These are phyloP conservation scores for Cymbopogon flexuosus DNA, from an alignment of 202 grass and related monocot species.

Conservation along the genomic window DNA sequence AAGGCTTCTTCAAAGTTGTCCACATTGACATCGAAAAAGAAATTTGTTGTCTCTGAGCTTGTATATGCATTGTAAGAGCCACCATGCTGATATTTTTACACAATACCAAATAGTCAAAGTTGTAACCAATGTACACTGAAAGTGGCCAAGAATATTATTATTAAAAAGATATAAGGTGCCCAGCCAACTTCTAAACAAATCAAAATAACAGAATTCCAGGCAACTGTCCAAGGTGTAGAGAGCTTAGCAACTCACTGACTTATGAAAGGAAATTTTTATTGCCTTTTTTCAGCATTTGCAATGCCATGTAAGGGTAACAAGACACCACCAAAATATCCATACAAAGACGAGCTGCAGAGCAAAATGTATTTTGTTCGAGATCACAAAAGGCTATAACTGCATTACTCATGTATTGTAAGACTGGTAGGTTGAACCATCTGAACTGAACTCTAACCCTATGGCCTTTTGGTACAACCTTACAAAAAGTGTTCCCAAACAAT, in stretches of 20 bases:
- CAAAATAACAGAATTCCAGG: neutral
- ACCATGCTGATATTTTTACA: conserved; percentile 65
- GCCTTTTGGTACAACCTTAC: neutral
- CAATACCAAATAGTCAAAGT: conserved; percentile 20
- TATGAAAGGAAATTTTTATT: neutral
- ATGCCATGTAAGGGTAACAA: neutral
- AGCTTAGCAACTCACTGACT: neutral
- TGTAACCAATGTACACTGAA: conserved; percentile 13
- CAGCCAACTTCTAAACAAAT: conserved; percentile 7
- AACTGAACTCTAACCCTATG: neutral
- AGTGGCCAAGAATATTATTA: neutral
- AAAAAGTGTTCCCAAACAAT: neutral
- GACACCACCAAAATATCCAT: neutral
- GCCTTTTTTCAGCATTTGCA: neutral
- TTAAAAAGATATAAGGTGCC: neutral
- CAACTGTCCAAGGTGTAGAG: neutral
- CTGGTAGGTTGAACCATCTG: neutral
- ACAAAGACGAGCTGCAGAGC: neutral
- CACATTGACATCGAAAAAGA: conserved; percentile 83
- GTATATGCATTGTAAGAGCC: conserved; percentile 78
- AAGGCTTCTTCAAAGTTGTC: conserved; percentile 84
- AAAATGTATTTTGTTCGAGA: neutral
- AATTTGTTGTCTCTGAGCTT: conserved; percentile 68
- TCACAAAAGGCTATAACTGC: neutral
- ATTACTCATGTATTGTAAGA: neutral